A percentile compares a stretch with the other conserved stretches of the same genome.
phyloP scores from a whole-genome alignment of 2,329 filamentous ascomycete species.

The Paramyrothecium sp. region DNA sequence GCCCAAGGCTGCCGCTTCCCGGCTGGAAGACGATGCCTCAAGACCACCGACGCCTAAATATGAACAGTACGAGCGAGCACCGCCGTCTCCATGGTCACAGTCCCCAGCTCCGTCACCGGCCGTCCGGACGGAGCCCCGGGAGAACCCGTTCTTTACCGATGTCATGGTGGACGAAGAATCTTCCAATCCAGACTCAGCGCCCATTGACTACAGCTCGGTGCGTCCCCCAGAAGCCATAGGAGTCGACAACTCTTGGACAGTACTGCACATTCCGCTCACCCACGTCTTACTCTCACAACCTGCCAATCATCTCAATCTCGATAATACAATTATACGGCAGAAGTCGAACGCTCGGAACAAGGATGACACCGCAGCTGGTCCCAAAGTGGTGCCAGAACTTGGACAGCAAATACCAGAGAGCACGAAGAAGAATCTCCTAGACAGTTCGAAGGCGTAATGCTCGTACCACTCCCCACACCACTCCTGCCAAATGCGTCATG shows the following conservation, averaged over 20 bases:
- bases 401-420: slow-evolving; percentile 23
- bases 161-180: slow-evolving; percentile 82
- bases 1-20: slow-evolving; percentile 28
- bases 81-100: slow-evolving; percentile 92
- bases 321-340: slow-evolving; percentile 55
- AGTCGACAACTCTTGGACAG: slow-evolving; percentile 84
- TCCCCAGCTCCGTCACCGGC: slow-evolving; percentile 93
- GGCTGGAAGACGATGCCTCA: slow-evolving; percentile 44
- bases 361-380: slow-evolving; percentile 16
- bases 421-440: slow-evolving; percentile 41
- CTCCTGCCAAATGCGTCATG: too few species aligned
- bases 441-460: too few species aligned
- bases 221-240: slow-evolving; percentile 84
- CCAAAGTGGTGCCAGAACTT: slow-evolving; percentile 13
- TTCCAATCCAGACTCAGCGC: slow-evolving; percentile 73
- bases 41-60: slow-evolving; percentile 58
- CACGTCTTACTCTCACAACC: slow-evolving; percentile 71
- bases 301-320: slow-evolving; percentile 55
- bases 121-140: slow-evolving; percentile 73
- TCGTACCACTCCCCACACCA: too few species aligned
- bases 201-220: slow-evolving; percentile 74
- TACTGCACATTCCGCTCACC: slow-evolving; percentile 85
- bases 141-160: slow-evolving; percentile 87
- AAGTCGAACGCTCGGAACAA: slow-evolving; percentile 38
- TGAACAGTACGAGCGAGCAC: slow-evolving; percentile 92